Conservation (phyloP, 2,329 filamentous ascomycete genomes). For the Cephalotrichum gorgonifer region DNA sequence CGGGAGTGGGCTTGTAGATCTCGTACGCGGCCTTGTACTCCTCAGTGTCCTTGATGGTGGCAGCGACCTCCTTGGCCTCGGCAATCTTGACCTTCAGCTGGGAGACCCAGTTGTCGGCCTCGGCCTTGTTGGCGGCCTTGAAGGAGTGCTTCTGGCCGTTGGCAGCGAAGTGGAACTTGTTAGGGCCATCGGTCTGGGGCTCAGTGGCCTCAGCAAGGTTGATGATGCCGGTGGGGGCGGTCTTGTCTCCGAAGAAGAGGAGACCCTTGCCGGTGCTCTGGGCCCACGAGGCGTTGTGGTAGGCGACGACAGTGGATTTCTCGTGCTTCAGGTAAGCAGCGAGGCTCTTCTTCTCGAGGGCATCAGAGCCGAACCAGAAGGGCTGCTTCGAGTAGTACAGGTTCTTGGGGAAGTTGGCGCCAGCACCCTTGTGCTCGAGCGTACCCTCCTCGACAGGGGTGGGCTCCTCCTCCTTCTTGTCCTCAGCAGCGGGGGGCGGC, state of each 20-base stretch:
- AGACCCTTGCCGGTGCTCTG: slow-evolving; percentile 91
- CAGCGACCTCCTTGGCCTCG: slow-evolving; percentile 74
- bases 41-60: slow-evolving; percentile 66
- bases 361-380: slow-evolving; percentile 74
- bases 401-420: slow-evolving; percentile 74
- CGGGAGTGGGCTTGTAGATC: slow-evolving; percentile 45
- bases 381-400: slow-evolving; percentile 86
- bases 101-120: slow-evolving; percentile 88
- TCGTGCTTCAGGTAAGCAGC: slow-evolving; percentile 73
- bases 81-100: slow-evolving; percentile 73
- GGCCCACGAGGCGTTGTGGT: slow-evolving; percentile 80
- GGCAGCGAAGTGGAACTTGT: slow-evolving; percentile 79
- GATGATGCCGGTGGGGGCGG: slow-evolving; percentile 68
- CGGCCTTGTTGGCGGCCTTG: slow-evolving; percentile 63
- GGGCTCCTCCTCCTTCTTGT: slow-evolving; percentile 34
- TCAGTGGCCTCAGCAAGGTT: slow-evolving; percentile 65
- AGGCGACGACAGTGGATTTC: slow-evolving; percentile 66
- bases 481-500: slow-evolving; percentile 22
- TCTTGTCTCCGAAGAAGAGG: slow-evolving; percentile 83
- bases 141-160: slow-evolving; percentile 89
- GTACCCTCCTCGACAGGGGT: slow-evolving; percentile 73
- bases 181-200: slow-evolving; percentile 61
- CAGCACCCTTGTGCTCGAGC: slow-evolving; percentile 82
- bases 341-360: slow-evolving; percentile 65
- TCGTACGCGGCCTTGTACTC: slow-evolving; percentile 81